A percentile compares a stretch with the other conserved stretches of the same genome.
Conservation (phyloP, 192 early-diverging fungal genomes). For the Phycomyces nitens region DNA sequence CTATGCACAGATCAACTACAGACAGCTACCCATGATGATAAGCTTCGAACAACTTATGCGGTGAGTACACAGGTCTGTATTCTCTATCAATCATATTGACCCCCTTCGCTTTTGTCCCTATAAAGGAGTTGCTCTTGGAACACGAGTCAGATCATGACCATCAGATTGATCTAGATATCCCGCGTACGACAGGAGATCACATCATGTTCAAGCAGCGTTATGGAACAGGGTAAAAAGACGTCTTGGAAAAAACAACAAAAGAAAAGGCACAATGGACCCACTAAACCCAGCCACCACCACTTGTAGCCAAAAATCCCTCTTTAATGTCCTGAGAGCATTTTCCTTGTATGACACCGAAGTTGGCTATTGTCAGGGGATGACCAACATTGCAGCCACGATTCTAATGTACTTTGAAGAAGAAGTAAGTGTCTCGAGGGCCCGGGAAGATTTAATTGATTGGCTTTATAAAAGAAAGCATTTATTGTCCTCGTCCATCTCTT, state of each 20-base stretch:
- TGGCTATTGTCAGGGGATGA: slow-evolving; percentile 88
- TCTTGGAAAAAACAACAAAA: neutral
- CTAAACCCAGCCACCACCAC: no score
- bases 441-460: no score
- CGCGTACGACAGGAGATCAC: slow-evolving; percentile 53
- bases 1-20: slow-evolving; percentile 24
- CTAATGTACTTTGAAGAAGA: slow-evolving; percentile 65
- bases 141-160: slow-evolving; percentile 40
- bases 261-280: neutral
- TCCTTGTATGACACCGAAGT: slow-evolving; percentile 70
- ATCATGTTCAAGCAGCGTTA: slow-evolving; percentile 59
- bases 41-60: slow-evolving; percentile 14
- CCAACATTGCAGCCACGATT: slow-evolving; percentile 73
- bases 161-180: slow-evolving; percentile 60
- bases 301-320: slow-evolving; percentile 73
- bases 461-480: slow-evolving; percentile 56
- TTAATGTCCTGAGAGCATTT: slow-evolving; percentile 78
- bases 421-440: no score
- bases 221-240: slow-evolving; percentile 46
- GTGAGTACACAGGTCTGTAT: slow-evolving; percentile 6
- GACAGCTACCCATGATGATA: slow-evolving; percentile 13
- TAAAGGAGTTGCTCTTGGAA: slow-evolving; percentile 25
- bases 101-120: no score
- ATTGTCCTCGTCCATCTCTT: slow-evolving; percentile 49
- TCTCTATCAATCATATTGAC: no score